Evolutionary conservation across 768 basidiomycete genomes (phyloP).

Genomic region (Rhizopogon vinicolor): DNA sequence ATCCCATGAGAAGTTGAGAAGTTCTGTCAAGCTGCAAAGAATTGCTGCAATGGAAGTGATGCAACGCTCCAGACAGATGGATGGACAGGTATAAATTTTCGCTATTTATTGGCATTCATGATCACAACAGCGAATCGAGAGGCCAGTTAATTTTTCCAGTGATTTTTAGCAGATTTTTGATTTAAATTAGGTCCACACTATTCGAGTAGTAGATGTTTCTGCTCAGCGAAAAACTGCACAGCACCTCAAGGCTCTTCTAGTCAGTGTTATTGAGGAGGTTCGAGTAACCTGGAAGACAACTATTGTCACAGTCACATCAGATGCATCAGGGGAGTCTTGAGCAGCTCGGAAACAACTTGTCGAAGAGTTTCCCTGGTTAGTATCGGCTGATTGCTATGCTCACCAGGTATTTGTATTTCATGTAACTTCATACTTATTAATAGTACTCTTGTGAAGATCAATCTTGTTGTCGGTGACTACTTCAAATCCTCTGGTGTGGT

Average conservation of each 20-base stretch:
- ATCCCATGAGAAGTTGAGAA: not conserved
- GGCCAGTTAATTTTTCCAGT: not conserved
- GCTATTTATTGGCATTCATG: conserved; percentile 2
- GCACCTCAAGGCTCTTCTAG: not conserved
- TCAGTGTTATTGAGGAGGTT: not conserved
- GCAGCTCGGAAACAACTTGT: conserved; percentile 1
- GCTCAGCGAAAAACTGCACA: conserved; percentile 1
- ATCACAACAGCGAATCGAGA: not conserved
- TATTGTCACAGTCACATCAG: not conserved
- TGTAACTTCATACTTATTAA: not conserved
- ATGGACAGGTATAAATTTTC: conserved; percentile 1
- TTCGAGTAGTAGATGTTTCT: conserved; percentile 1
- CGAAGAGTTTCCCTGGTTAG: conserved; percentile 1
- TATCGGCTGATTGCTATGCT: not conserved
- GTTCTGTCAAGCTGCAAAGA: not conserved
- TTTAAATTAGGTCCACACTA: not conserved
- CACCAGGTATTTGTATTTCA: no score
- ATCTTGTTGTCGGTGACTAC: conserved; percentile 33
- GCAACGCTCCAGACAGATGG: conserved; percentile 1
- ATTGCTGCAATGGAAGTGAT: not conserved
- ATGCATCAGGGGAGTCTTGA: conserved; percentile 1
- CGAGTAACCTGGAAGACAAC: not conserved
- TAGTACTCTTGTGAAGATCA: conserved; percentile 23
- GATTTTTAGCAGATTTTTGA: not conserved
- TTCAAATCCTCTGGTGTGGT: conserved; percentile 19